Conservation (phyloP, 495 filamentous ascomycete species). For the Xanthoparmelia taractica region DNA sequence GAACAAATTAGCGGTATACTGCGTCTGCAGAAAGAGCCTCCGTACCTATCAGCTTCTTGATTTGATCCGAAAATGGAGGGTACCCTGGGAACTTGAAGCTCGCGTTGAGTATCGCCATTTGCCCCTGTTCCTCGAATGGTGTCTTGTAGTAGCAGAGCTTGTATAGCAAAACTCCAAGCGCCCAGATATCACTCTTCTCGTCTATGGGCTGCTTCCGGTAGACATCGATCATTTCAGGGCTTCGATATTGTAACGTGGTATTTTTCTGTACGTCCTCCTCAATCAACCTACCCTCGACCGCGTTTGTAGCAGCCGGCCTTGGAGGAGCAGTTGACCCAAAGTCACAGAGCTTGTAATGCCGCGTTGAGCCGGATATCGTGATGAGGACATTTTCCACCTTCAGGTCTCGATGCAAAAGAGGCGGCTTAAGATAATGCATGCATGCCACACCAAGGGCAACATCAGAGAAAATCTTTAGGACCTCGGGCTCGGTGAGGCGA, state of each 20-base stretch:
- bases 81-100: slow-evolving; percentile 87
- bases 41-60: slow-evolving; percentile 89
- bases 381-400: slow-evolving; percentile 99
- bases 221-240: slow-evolving; percentile 98
- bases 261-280: slow-evolving; percentile 97
- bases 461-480: slow-evolving; percentile 92
- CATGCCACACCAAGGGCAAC: slow-evolving; percentile 93
- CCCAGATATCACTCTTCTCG: slow-evolving; percentile 99
- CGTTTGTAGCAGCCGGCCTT: slow-evolving; percentile 72
- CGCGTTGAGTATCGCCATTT: slow-evolving; percentile 96
- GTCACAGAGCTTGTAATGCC: slow-evolving; percentile 89
- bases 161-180: slow-evolving; percentile 88
- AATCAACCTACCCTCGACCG: slow-evolving; percentile 77
- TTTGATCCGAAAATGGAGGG: slow-evolving; percentile 77
- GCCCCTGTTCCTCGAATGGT: slow-evolving; percentile 93
- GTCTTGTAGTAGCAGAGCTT: slow-evolving; percentile 99
- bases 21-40: slow-evolving; percentile 12
- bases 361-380: slow-evolving; percentile 49
- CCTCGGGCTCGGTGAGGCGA: slow-evolving; percentile 93
- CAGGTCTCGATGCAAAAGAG: slow-evolving; percentile 85
- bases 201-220: slow-evolving; percentile 95
- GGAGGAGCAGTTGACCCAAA: slow-evolving; percentile 90
- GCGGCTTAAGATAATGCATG: slow-evolving; percentile 97
- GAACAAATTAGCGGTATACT: slow-evolving; percentile 11
- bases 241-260: slow-evolving; percentile 93